phyloP scores from a whole-genome alignment of 306 rosid species.

The Pterocarpus santalinus region DNA sequence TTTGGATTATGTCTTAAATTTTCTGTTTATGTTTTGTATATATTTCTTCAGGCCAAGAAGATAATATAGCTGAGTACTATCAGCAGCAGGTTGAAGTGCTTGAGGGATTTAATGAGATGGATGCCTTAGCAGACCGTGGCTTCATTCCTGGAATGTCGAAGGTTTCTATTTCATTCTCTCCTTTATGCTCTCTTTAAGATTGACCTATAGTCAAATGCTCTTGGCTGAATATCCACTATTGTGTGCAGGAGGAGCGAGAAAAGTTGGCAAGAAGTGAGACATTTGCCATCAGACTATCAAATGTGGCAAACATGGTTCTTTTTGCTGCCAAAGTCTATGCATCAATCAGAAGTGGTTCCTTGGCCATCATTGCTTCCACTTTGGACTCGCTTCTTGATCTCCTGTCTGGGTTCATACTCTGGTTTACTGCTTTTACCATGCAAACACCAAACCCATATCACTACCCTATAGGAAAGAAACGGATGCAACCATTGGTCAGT shows the following conservation, averaged over 20 bases:
- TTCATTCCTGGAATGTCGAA: conserved; percentile 92
- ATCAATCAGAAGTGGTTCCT: conserved; percentile 87
- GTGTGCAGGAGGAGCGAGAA: conserved; percentile 85
- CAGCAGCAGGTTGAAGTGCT: conserved; percentile 98
- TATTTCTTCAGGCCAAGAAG: conserved; percentile 76
- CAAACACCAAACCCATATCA: conserved; percentile 97
- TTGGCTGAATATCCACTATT: conserved; percentile 42
- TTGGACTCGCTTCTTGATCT: conserved; percentile 97
- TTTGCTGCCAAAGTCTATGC: conserved; percentile 94
- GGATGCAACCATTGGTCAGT: conserved; percentile 97
- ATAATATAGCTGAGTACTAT: conserved; percentile 90
- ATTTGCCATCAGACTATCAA: conserved; percentile 91
- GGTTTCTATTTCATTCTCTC: conserved; percentile 56
- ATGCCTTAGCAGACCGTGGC: conserved; percentile 85
- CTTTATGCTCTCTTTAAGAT: conserved; percentile 19
- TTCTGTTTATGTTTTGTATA: not conserved
- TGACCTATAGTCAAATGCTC: conserved; percentile 18
- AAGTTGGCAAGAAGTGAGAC: conserved; percentile 87
- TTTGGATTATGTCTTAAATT: conserved; percentile 20
- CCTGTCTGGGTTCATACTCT: conserved; percentile 94
- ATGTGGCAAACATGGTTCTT: conserved; percentile 91
- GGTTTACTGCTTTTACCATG: conserved; percentile 99
- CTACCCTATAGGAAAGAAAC: conserved; percentile 95
- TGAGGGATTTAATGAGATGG: conserved; percentile 97
- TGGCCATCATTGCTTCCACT: conserved; percentile 98